Evolutionary conservation across 2,329 filamentous ascomycete genomes (phyloP), one percentile per base, ranked within the genome.

Genomic region (Neofusicoccum sp.): DNA sequence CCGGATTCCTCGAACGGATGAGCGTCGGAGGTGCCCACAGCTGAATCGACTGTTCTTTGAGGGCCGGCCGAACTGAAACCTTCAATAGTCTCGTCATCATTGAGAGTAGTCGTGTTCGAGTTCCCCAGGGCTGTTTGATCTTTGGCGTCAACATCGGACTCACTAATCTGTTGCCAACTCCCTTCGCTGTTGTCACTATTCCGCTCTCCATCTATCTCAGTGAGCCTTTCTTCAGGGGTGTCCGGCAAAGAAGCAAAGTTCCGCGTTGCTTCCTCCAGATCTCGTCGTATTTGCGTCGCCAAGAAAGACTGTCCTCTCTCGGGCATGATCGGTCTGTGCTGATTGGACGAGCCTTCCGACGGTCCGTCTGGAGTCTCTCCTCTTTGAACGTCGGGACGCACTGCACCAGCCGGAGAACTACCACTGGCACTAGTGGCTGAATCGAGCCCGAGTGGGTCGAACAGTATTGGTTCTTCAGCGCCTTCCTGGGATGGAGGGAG

Each of bases 221-320:
- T 14, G 6, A 26, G 16, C 20, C 44, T 48, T 7, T 58, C 61
- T 34, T 62, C 57, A 24, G 33, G 14, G 11, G 44, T 30, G 3
- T 12, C 58, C 3, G 48, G 58, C 40, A 54, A 7, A 2, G 58
- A 60, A 11, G 57, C 14, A 28, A 51, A 31, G n/a, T 26, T 61
- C 14, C 59, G 33, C 1, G 49, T 56, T 16, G 41, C 51, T 66
- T 82, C 80, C 68, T 82, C 80, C 7, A 82, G 66, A 26, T 72
- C 69, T 8, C 80, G 75, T 54, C 76, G 77, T 43, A 83, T 80
- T 53, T 78, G 75, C 3, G 78, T 77, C 3, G 80, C 80, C 61
- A 77, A 71, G 34, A 75, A 81, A 3, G 77, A 76, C 14, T 70
- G 72, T 56, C 79, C 76, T 61, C 80, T 71, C 14, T 71, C 67